Conservation (phyloP, 345 rosid genomes). For the Gossypium thurberi region DNA sequence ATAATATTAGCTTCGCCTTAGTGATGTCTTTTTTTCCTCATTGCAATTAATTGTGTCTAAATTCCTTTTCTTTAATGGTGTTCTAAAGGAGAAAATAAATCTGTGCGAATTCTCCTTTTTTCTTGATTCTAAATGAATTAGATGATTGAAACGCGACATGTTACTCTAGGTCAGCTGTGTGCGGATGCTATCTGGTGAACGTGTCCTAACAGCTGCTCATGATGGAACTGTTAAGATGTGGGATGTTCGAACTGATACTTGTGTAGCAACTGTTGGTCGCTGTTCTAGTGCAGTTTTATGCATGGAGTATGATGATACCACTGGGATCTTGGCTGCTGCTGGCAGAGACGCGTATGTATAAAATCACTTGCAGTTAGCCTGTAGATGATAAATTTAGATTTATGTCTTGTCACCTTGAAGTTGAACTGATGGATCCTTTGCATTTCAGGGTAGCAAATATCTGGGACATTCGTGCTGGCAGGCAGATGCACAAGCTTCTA, state of each 20-base stretch:
- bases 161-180: slow-evolving; percentile 10
- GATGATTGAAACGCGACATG: background rate
- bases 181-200: slow-evolving; percentile 13
- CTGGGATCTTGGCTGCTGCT: slow-evolving; percentile 91
- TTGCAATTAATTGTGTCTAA: background rate
- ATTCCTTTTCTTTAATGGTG: background rate
- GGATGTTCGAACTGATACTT: slow-evolving; percentile 97
- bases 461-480: slow-evolving; percentile 98
- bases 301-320: slow-evolving; percentile 95
- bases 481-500: slow-evolving; percentile 90
- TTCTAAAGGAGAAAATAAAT: slow-evolving; percentile 14
- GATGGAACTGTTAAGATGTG: slow-evolving; percentile 80
- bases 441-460: slow-evolving; percentile 75
- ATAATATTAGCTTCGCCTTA: background rate
- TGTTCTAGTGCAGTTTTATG: slow-evolving; percentile 85
- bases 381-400: background rate
- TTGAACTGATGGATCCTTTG: slow-evolving; percentile 18
- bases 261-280: slow-evolving; percentile 98
- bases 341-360: slow-evolving; percentile 92
- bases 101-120: background rate
- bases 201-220: slow-evolving; percentile 10
- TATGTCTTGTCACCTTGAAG: slow-evolving; percentile 3
- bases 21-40: slow-evolving; percentile 9
- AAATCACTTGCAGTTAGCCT: background rate
- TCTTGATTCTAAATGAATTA: background rate